These are phyloP conservation scores for Alternaria conjuncta DNA, from an alignment of 2,329 filamentous ascomycete species.

Conservation along the genomic window DNA sequence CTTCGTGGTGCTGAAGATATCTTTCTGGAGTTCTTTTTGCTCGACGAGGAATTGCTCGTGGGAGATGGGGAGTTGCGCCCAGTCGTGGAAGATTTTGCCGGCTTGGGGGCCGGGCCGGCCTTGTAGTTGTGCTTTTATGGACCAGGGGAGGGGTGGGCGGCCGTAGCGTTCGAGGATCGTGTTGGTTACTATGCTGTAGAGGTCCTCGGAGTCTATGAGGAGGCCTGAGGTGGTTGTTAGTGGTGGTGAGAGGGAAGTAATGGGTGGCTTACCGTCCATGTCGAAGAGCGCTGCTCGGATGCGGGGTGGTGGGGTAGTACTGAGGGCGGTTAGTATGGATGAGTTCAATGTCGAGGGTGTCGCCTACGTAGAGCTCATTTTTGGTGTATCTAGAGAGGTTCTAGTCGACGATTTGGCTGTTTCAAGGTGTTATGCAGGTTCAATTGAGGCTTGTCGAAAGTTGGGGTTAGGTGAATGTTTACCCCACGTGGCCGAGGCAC, in stretches of 20 bases:
- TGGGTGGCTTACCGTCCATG: slow-evolving; percentile 73
- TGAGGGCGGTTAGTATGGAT: background rate
- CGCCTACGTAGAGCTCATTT: slow-evolving; percentile 24
- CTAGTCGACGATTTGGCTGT: background rate
- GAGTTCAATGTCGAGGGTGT: background rate
- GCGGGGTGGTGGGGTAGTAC: slow-evolving; percentile 62
- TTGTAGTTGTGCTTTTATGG: slow-evolving; percentile 87
- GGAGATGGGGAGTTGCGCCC: slow-evolving; percentile 84
- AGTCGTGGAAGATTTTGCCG: slow-evolving; percentile 71
- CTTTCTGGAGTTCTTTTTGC: slow-evolving; percentile 68
- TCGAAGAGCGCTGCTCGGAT: slow-evolving; percentile 95
- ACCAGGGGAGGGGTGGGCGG: slow-evolving; percentile 82
- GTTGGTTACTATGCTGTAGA: slow-evolving; percentile 86
- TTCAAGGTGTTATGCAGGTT: background rate
- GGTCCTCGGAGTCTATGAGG: slow-evolving; percentile 90
- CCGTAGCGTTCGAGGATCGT: slow-evolving; percentile 76
- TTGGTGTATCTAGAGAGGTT: background rate
- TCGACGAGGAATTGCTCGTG: slow-evolving; percentile 69
- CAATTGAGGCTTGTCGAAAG: slow-evolving; percentile 8
- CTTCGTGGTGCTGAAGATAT: slow-evolving; percentile 75
- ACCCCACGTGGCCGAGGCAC: slow-evolving; percentile 29
- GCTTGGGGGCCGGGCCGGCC: slow-evolving; percentile 66
- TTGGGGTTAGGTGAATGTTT: slow-evolving; percentile 18
- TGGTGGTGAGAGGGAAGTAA: background rate
- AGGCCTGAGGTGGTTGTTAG: slow-evolving; percentile 57